Evolutionary conservation across 208 protist genomes (phyloP), one percentile per base, ranked within the genome.

Genomic region (Phytomonas sp.): DNA sequence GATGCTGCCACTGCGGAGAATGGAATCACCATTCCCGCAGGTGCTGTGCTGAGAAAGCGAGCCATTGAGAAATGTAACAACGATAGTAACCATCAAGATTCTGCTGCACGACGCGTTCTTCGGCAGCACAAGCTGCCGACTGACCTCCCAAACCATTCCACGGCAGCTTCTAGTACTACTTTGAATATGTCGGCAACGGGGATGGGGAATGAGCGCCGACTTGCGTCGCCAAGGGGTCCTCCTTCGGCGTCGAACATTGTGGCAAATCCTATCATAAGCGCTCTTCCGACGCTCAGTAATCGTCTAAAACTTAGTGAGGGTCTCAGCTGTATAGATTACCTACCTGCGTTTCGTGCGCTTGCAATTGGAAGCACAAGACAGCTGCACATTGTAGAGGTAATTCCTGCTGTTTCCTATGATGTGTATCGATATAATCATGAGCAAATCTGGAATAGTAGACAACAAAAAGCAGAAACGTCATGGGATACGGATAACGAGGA

Each of bases 341-440:
- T 83, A 30, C 70, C 78, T n/a, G 76, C 70, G 15, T 91, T 85
- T 51, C 82, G 85, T 31, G 80, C 82, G 15, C 71, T 95, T 26
- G 81, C 85, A 5, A 82, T 95, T 37, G 85, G 87, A 26, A 83
- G 83, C 73, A 91, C 87, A 23, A 82, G 85, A 20, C 82, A 85
- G 64, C 71, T 95, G 26, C 79, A 88, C 32, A 71, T 95, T 29
- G 74, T 93, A 37, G 84, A 92, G 66, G 87, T 95, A 31, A 74
- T 84, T 11, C 68, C 75, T 23, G 73, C 77, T 46, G 70, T 86
- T 15, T 76, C 72, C 28, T 68, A 82, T 46, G 77, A 77, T 56
- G 70, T 51, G 9, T 51, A 51, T 51, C 40, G 40, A 51, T 53
- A 28, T 17, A 1, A 8, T 34, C 33, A 71, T 23, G 46, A 66